Percentiles rank a stretch among this genome's conserved stretches.
phyloP scores from a whole-genome alignment of 208 protist species.

The Crithidia fasciculata region DNA sequence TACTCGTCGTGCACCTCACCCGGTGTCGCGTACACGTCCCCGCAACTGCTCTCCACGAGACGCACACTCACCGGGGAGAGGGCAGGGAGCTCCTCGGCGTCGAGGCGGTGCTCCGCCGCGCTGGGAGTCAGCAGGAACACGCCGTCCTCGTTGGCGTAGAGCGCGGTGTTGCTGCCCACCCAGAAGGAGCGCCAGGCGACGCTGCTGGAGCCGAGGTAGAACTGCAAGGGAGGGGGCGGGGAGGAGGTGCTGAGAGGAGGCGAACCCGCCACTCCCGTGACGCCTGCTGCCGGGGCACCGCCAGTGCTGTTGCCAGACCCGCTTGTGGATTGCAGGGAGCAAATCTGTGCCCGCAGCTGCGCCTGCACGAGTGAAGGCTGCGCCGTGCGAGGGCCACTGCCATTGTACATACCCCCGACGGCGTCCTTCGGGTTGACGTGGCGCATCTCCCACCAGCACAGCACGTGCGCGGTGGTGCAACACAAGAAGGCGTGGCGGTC shows the following conservation, averaged over 20 bases:
- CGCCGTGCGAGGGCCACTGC: constrained; percentile 4
- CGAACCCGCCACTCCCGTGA: not conserved
- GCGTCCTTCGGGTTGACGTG: constrained; percentile 17
- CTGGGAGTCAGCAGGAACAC: constrained; percentile 30
- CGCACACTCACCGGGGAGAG: constrained; percentile 25
- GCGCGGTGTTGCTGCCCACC: constrained; percentile 45
- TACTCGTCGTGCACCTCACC: constrained; percentile 43
- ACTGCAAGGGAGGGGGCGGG: constrained; percentile 16
- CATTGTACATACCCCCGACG: not conserved
- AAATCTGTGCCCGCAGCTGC: constrained; percentile 35
- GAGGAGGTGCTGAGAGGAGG: not conserved
- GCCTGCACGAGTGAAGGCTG: constrained; percentile 22
- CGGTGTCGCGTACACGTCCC: constrained; percentile 31
- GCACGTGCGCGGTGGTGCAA: constrained; percentile 27
- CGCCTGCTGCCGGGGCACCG: not conserved
- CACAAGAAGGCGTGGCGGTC: constrained; percentile 48
- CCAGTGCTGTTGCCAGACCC: not conserved
- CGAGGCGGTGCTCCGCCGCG: constrained; percentile 3
- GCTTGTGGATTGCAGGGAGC: constrained; percentile 8
- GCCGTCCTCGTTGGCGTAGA: constrained; percentile 50
- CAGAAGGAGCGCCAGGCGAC: constrained; percentile 54
- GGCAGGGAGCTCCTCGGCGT: constrained; percentile 18
- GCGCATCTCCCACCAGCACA: constrained; percentile 41
- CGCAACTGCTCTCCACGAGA: constrained; percentile 45
- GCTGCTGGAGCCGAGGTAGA: constrained; percentile 52